A percentile compares a stretch with the other conserved stretches of the same genome.
Conservation (phyloP, 2,329 filamentous ascomycete species). For the Metarhizium humberi region DNA sequence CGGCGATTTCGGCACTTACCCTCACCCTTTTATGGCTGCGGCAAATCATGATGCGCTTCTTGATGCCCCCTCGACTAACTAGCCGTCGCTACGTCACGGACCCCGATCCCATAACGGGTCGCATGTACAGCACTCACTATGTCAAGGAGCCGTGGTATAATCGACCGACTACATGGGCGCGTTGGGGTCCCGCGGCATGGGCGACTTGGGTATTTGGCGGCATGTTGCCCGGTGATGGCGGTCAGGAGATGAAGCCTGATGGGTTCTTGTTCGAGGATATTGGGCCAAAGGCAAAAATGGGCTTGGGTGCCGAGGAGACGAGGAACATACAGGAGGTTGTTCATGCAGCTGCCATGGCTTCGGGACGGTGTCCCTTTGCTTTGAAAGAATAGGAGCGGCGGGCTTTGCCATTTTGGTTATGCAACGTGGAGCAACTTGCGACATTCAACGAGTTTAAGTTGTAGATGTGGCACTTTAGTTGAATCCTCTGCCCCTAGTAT, state of each 20-base stretch:
- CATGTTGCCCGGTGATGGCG: slow-evolving; percentile 33
- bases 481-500: not conserved
- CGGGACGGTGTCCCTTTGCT: not conserved
- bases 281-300: slow-evolving; percentile 36
- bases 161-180: slow-evolving; percentile 47
- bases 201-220: slow-evolving; percentile 33
- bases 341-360: not conserved
- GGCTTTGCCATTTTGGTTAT: no score
- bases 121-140: slow-evolving; percentile 40
- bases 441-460: not conserved
- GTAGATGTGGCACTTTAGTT: not conserved
- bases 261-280: slow-evolving; percentile 50
- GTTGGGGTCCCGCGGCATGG: slow-evolving; percentile 51
- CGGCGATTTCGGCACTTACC: slow-evolving; percentile 28
- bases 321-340: slow-evolving; percentile 1
- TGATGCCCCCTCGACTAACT: slow-evolving; percentile 48
- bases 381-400: not conserved
- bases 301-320: slow-evolving; percentile 33
- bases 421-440: not conserved
- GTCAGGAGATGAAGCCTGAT: slow-evolving; percentile 28
- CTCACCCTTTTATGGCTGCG: slow-evolving; percentile 41
- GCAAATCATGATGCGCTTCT: slow-evolving; percentile 44
- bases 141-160: slow-evolving; percentile 58
- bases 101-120: slow-evolving; percentile 42
- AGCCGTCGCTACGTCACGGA: slow-evolving; percentile 30